Conservation (phyloP, 129 eudicot genomes). For the Flaveria robusta region DNA sequence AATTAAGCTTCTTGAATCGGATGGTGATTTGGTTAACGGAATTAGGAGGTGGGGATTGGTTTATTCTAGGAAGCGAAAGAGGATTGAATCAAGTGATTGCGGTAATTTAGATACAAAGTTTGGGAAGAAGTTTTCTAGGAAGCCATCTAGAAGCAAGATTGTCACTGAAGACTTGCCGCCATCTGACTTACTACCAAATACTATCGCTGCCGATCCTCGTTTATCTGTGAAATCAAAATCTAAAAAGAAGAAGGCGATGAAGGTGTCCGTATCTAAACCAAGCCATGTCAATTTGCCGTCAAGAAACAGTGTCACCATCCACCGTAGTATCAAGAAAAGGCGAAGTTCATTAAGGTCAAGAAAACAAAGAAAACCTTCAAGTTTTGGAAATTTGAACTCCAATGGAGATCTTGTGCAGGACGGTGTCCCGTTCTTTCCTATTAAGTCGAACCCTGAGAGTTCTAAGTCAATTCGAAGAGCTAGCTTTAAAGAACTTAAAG, state of each 20-base stretch:
- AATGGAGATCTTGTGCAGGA: slow-evolving; percentile 35
- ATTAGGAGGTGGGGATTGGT: slow-evolving; percentile 49
- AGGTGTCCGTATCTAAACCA: slow-evolving; percentile 20
- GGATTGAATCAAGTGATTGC: slow-evolving; percentile 3
- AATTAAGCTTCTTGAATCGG: neutral
- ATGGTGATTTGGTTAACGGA: slow-evolving; percentile 3
- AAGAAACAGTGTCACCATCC: slow-evolving; percentile 35
- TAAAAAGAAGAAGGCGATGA: slow-evolving; percentile 29
- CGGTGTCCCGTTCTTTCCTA: slow-evolving; percentile 29
- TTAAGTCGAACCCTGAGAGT: slow-evolving; percentile 34
- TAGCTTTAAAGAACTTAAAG: slow-evolving; percentile 43
- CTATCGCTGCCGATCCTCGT: neutral
- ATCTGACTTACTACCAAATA: neutral
- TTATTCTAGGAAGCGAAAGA: slow-evolving; percentile 63
- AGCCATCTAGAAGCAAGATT: slow-evolving; percentile 27
- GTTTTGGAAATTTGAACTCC: slow-evolving; percentile 28
- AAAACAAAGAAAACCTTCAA: slow-evolving; percentile 42
- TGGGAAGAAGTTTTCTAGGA: slow-evolving; percentile 52
- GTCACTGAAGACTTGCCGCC: neutral
- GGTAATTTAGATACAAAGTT: slow-evolving; percentile 35
- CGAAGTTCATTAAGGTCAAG: slow-evolving; percentile 57
- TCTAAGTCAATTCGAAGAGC: slow-evolving; percentile 28
- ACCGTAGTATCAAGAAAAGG: slow-evolving; percentile 51
- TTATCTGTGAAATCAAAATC: slow-evolving; percentile 23
- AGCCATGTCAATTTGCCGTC: slow-evolving; percentile 4